Percentiles rank a stretch among this genome's conserved stretches.
These are phyloP conservation scores for Mycena floridula DNA, from an alignment of 768 basidiomycete species.

Conservation along the genomic window DNA sequence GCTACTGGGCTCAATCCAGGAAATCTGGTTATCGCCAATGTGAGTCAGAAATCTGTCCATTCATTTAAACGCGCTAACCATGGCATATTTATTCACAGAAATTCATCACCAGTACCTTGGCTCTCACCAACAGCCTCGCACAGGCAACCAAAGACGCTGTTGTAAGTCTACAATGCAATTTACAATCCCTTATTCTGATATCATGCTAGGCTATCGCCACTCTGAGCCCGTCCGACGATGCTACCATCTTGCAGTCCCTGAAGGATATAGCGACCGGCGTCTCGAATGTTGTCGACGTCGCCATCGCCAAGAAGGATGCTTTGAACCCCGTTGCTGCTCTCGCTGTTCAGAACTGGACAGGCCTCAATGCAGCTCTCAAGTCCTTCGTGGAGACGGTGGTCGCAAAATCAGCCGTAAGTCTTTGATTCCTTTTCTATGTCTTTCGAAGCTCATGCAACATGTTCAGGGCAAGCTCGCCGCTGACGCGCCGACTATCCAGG, in stretches of 20 bases:
- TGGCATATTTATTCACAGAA: slow-evolving; percentile 12
- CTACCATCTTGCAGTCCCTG: slow-evolving; percentile 15
- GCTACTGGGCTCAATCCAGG: slow-evolving; percentile 19
- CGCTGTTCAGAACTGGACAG: slow-evolving; percentile 19
- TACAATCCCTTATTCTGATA: neutral
- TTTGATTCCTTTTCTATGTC: neutral
- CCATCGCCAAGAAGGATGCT: slow-evolving; percentile 19
- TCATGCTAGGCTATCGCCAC: slow-evolving; percentile 14
- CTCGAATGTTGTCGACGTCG: slow-evolving; percentile 11
- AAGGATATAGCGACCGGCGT: slow-evolving; percentile 20
- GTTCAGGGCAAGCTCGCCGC: slow-evolving; percentile 18
- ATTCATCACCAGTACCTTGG: slow-evolving; percentile 18
- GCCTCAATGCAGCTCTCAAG: slow-evolving; percentile 14
- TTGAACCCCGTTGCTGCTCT: slow-evolving; percentile 24
- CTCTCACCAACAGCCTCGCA: slow-evolving; percentile 14
- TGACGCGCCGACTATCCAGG: slow-evolving; percentile 11
- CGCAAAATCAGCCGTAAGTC: slow-evolving; percentile 19
- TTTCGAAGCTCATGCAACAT: no score
- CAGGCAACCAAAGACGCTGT: slow-evolving; percentile 19
- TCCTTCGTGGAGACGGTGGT: slow-evolving; percentile 19
- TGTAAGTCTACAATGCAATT: slow-evolving; percentile 14
- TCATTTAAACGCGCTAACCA: neutral
- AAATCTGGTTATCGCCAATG: slow-evolving; percentile 1
- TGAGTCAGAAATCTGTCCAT: neutral
- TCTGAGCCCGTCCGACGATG: slow-evolving; percentile 19